Base-by-base conservation (phyloP, 2,329 filamentous ascomycete species). In the Claviceps humidiphila region DNA sequence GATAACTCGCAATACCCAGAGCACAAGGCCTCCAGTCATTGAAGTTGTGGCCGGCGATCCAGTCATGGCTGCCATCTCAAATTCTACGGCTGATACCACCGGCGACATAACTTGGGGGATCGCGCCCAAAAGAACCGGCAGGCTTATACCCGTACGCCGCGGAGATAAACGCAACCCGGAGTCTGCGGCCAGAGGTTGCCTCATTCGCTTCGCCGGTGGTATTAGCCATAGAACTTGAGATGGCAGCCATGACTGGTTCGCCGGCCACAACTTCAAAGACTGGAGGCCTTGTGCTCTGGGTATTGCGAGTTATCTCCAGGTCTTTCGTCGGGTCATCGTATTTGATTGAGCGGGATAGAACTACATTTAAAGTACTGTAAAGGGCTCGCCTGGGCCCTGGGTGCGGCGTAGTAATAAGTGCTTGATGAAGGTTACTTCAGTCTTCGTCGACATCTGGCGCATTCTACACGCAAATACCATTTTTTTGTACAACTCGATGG, bases 261-360 rank as follows among this genome's bases (percentile, higher is more conserved):
- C 74, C 77, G 9, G 70, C 62, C 51, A 74, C 73, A 22, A 84
- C 71, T 50, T 66, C 70, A 56, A 80, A 78, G 16, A 62, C 57
- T 0, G 77, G 76, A 20, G 71, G 71, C 24, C 63, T 61, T 34
- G 63, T 68, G 51, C 60, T 62, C 24, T 60, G 54, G 41, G 52
- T 69, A 57, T 64, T 66, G 13, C 69, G 64, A 50, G 59, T 60
- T 30, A 72, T 65, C 34, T 62, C 58, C 56, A 78, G 68, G 64
- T 76, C 71, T 61, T 68, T 62, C 61, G 76, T 63, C 57, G 74
- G 70, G 58, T 76, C 68, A 61, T 72, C 63, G 63, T 79, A 78
- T 43, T 84, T 71, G 59, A 77, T 76, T 3, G 83, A 87, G 58
- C 72, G n/a, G n/a, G n/a, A n/a, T n/a, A n/a, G n/a, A n/a, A n/a